phyloP scores from a whole-genome alignment of 2,329 filamentous ascomycete species.

The Penicillium psychrosexuale region DNA sequence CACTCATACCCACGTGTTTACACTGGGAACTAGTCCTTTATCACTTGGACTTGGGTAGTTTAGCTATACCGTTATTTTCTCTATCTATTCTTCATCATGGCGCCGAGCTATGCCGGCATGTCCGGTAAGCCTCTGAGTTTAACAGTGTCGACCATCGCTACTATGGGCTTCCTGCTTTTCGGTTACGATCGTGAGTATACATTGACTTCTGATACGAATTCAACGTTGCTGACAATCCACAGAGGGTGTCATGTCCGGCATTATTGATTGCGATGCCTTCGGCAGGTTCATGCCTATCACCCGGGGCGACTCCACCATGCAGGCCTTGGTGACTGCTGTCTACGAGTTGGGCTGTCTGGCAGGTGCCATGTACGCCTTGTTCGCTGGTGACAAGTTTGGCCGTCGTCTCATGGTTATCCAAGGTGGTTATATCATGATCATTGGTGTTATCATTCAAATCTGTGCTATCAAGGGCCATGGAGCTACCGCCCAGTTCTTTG shows the following conservation, averaged over 20 bases:
- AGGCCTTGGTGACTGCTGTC: conserved; percentile 33
- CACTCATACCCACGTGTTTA: conserved; percentile 1
- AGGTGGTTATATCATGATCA: conserved; percentile 53
- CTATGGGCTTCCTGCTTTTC: conserved; percentile 61
- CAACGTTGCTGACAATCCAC: background rate
- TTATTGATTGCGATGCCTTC: conserved; percentile 35
- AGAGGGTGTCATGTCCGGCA: conserved; percentile 43
- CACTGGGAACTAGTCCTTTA: background rate
- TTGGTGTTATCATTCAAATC: conserved; percentile 42
- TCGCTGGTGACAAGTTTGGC: conserved; percentile 37
- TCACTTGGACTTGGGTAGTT: conserved; percentile 1
- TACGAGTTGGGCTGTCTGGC: conserved; percentile 37
- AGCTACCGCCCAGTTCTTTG: conserved; percentile 50
- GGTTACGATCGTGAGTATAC: conserved; percentile 52
- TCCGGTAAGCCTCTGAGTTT: conserved; percentile 57
- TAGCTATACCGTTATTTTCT: background rate
- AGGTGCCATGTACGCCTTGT: conserved; percentile 38
- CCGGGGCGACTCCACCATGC: conserved; percentile 39
- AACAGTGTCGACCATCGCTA: conserved; percentile 60
- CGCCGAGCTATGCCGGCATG: conserved; percentile 57
- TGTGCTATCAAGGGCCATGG: conserved; percentile 31
- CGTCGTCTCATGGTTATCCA: conserved; percentile 52
- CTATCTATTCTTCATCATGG: conserved; percentile 40
- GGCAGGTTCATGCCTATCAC: conserved; percentile 35
- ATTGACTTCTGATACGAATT: background rate